Evolutionary conservation across 2,329 filamentous ascomycete species (phyloP).

Genomic region (Seiridium cupressi): DNA sequence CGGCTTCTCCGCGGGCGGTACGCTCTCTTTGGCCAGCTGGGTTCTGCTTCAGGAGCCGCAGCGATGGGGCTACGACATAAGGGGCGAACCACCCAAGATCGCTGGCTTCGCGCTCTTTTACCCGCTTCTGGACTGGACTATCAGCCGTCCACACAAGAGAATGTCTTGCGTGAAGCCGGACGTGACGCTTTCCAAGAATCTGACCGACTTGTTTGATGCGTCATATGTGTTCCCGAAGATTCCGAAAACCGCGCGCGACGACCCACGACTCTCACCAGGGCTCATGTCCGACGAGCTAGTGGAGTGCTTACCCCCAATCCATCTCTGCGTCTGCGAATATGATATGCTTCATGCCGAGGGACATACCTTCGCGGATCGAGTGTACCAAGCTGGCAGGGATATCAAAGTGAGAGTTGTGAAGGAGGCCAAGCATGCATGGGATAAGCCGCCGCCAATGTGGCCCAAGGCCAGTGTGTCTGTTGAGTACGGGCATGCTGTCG

Average conservation of each 20-base stretch:
- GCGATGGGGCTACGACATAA: slow-evolving; percentile 19
- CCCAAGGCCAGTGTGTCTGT: slow-evolving; percentile 41
- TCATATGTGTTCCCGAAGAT: slow-evolving; percentile 56
- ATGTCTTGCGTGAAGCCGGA: slow-evolving; percentile 52
- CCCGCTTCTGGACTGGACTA: slow-evolving; percentile 59
- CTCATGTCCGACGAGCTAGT: slow-evolving; percentile 24
- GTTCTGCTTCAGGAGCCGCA: slow-evolving; percentile 18
- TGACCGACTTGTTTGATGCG: slow-evolving; percentile 63
- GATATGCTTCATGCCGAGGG: slow-evolving; percentile 30
- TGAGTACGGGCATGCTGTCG: slow-evolving; percentile 45
- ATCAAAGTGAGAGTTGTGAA: slow-evolving; percentile 41
- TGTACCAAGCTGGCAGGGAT: slow-evolving; percentile 22
- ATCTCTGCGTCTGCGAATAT: slow-evolving; percentile 25
- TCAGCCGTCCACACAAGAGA: slow-evolving; percentile 53
- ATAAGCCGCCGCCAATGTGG: slow-evolving; percentile 42
- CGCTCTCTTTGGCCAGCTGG: slow-evolving; percentile 44
- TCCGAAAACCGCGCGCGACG: slow-evolving; percentile 37
- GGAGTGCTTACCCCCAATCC: slow-evolving; percentile 19
- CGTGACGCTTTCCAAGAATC: slow-evolving; percentile 51
- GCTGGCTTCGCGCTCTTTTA: slow-evolving; percentile 61
- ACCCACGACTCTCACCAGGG: slow-evolving; percentile 53
- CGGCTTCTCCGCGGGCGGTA: slow-evolving; percentile 64
- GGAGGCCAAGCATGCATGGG: slow-evolving; percentile 47
- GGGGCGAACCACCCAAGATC: slow-evolving; percentile 41
- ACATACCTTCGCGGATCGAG: slow-evolving; percentile 18